Conservation (phyloP, 2,329 filamentous ascomycete species). For the Neonectria coccinea region DNA sequence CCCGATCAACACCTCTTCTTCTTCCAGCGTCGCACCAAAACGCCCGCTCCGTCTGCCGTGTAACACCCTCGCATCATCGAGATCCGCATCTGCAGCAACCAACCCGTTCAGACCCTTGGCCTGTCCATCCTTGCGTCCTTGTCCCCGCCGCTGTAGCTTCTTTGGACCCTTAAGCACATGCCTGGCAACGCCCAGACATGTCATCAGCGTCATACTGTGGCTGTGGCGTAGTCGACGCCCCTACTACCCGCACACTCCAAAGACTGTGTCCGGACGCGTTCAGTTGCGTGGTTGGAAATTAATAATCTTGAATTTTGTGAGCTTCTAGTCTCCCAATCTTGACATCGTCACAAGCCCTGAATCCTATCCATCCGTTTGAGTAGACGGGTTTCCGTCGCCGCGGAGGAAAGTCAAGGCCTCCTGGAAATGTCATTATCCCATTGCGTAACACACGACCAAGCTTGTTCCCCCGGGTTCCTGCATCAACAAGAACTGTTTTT, state of each 20-base stretch:
- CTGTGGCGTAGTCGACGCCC: background rate
- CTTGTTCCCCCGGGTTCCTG: conserved; percentile 28
- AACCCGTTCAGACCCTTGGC: conserved; percentile 20
- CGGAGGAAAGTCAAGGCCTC: conserved; percentile 9
- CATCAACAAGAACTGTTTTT: conserved; percentile 30
- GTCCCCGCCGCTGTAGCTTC: background rate
- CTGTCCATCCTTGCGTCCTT: background rate
- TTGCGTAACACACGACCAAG: conserved; percentile 11
- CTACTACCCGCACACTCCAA: background rate
- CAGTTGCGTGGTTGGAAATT: conserved; percentile 14
- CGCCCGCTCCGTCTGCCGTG: conserved; percentile 35
- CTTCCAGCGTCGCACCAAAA: conserved; percentile 24
- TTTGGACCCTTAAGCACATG: conserved; percentile 10
- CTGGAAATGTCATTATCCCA: conserved; percentile 2
- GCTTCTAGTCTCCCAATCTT: conserved; percentile 12
- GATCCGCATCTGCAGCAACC: conserved; percentile 42
- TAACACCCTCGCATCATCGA: conserved; percentile 43
- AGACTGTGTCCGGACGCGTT: background rate
- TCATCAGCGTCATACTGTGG: conserved; percentile 5
- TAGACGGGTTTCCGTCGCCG: conserved; percentile 1
- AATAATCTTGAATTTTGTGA: conserved; percentile 26
- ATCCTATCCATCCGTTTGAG: conserved; percentile 9
- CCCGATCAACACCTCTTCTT: conserved; percentile 1
- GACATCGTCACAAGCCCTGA: conserved; percentile 11
- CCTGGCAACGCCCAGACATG: background rate